A percentile compares a stretch with the other conserved stretches of the same genome.
These are phyloP conservation scores for Bruguiera sexangula DNA, from an alignment of 345 rosid genomes.

Conservation along the genomic window DNA sequence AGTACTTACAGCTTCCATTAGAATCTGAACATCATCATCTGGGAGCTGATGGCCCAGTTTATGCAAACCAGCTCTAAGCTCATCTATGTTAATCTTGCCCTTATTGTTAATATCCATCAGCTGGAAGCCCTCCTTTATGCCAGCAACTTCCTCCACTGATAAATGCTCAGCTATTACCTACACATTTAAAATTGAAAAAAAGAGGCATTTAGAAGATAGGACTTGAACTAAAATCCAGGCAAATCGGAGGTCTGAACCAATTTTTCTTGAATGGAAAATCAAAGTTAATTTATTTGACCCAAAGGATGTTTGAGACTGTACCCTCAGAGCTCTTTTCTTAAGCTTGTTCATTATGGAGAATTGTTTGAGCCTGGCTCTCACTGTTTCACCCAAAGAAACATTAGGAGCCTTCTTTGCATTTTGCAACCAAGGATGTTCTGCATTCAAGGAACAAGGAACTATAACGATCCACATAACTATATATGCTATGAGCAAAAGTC, in stretches of 20 bases:
- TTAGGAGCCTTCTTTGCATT: conserved; percentile 35
- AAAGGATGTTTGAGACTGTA: conserved; percentile 2
- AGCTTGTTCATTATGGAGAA: conserved; percentile 37
- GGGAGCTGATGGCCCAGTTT: conserved; percentile 31
- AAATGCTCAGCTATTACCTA: conserved; percentile 36
- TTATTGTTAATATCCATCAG: conserved; percentile 30
- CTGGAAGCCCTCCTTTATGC: conserved; percentile 34
- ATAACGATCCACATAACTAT: background rate
- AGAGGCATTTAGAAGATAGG: background rate
- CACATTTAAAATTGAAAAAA: background rate
- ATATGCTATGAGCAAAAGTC: background rate
- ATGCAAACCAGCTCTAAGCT: conserved; percentile 28
- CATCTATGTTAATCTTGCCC: conserved; percentile 29
- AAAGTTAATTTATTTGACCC: background rate
- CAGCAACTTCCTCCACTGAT: conserved; percentile 34
- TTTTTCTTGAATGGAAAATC: background rate
- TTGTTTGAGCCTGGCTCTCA: conserved; percentile 33
- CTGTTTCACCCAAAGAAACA: conserved; percentile 31
- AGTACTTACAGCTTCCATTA: conserved; percentile 35
- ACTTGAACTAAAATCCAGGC: background rate
- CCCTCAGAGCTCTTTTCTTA: conserved; percentile 41
- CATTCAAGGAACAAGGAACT: conserved; percentile 17
- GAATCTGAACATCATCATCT: conserved; percentile 27
- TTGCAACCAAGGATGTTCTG: conserved; percentile 38
- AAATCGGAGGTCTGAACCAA: background rate